Evolutionary conservation across 2,329 filamentous ascomycete genomes (phyloP), one percentile per base, ranked within the genome.

Genomic region (Pestalotiopsis sp.): DNA sequence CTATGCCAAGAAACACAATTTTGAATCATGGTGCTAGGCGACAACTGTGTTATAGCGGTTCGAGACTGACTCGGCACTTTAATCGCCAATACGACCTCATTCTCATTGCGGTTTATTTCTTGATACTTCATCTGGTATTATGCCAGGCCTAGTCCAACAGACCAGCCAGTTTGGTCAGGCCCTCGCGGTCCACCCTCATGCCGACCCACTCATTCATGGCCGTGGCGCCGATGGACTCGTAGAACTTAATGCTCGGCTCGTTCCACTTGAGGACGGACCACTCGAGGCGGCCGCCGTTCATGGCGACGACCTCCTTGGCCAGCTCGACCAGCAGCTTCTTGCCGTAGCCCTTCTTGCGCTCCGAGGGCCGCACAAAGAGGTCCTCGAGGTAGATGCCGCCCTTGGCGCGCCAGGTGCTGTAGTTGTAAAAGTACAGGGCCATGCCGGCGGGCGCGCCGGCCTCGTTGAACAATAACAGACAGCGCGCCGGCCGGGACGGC

Each of bases 211-310:
- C 91, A 70, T 84, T 83, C 90, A 91, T 89, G 72, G 84, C 82
- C 73, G 81, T 84, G 1, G 92, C 93, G 1, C 93, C 93, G 66
- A 91, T 87, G 69, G 84, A 86, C 80, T 91, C 85, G 78, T 98
- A 98, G 77, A 98, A 98, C 74, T 90, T 85, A 82, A 98, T 92
- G 78, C 92, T 95, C 7, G 93, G 93, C 84, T 93, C 89, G 77
- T 98, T 98, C 94, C 94, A 97, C 82, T 93, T 95, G 75, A 98
- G 81, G 71, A 97, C 96, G 72, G 87, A 90, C 95, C 95, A 98
- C 77, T 98, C 95, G 67, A 98, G 82, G 69, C 95, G 86, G 7
- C 87, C 90, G 1, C 94, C 94, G 3, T 87, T 85, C 72, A 95
- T 91, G 66, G 87, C 86, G 66, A 92, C 77, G 3, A 94, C 91